Evolutionary conservation across 2,329 filamentous ascomycete genomes (phyloP), one percentile per base, ranked within the genome.

Genomic region (Venturia effusa): DNA sequence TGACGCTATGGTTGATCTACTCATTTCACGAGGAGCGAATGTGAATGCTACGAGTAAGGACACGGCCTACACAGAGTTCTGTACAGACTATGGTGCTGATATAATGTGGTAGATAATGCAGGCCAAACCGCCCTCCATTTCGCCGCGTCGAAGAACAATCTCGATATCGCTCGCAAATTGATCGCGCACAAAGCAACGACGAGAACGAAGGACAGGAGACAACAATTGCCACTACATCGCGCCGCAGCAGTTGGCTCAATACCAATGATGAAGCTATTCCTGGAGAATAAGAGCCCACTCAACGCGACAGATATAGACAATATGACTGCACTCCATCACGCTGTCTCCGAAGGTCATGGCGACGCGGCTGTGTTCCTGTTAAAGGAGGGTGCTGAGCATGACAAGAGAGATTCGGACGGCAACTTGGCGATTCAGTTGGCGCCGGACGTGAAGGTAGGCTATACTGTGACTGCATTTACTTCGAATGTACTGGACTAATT

Each of bases 71-170:
- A n/a, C n/a, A n/a, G n/a, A n/a, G n/a, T n/a, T n/a, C n/a, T n/a
- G n/a, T n/a, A n/a, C n/a, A 24, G 19, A 15, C 54, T 3, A 34
- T 19, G 0, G 19, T n/a, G 51, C n/a, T 41, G 5, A 59, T 2
- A 1, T 17, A n/a, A 48, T 13, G 39, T 15, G 39, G 32, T 62
- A 88, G 86, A 88, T 71, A 81, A 84, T 72, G 84, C 78, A 66
- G 87, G 87, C 66, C 88, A 89, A 84, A 96, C 92, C 27, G 90
- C 88, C 11, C 83, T 99, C 24, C 93, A 97, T 75, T 96, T 97
- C 72, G 86, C 92, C 60, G 88, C 90, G 17, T 96, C 92, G 39
- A 99, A 99, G 76, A 85, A 85, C 70, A 92, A 96, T 72, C 79
- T 97, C 55, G 90, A 95, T 67, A 81, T 89, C 7, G 91, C 91